Evolutionary conservation across 352 stramenopile genomes (phyloP), one percentile per base, ranked within the genome.

Genomic region (Globisporangium mamillatum): DNA sequence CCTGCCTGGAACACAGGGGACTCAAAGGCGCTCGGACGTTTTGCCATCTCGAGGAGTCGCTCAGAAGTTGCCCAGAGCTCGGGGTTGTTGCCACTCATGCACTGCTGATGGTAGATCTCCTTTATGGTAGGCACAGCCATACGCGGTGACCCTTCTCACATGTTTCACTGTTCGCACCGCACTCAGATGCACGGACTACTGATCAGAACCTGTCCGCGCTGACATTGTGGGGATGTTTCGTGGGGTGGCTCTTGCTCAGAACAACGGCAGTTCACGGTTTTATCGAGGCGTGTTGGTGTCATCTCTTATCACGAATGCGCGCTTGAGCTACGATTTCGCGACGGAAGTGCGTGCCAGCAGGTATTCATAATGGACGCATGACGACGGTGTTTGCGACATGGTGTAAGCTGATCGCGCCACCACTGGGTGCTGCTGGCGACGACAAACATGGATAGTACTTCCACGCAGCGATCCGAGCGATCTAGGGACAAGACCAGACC

Each of bases 51-150:
- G 64, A 61, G 53, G 29, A 7, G 29, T 32, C 29, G 4, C 27
- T 32, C 27, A 32, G 27, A 3, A 36, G 69, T 18, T 29, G 60
- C 8, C 46, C 27, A 66, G 12, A 66, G 0, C 12, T 44, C 0
- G 10, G 64, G 56, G 2, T 76, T 71, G 36, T 44, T 44, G 38
- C 38, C 38, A 20, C 38, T 46, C 38, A 18, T 62, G 12, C 70
- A 84, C 76, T 84, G 95, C 46, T 86, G 82, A 53, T 75, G 82
- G 72, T 91, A 95, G 41, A 84, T 75, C 20, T 94, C 48, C 10
- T 88, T 78, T 6, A 76, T 79, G n/a, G 84, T 86, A 44, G 14
- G 10, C 9, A 44, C 10, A 44, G 10, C 3, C 36, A 44, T 44
- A 14, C 4, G 36, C 12, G 36, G 36, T 1, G 12, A 18, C 29